These are phyloP conservation scores for Fraxinus excelsior DNA, from an alignment of 257 asterid species.

Conservation along the genomic window DNA sequence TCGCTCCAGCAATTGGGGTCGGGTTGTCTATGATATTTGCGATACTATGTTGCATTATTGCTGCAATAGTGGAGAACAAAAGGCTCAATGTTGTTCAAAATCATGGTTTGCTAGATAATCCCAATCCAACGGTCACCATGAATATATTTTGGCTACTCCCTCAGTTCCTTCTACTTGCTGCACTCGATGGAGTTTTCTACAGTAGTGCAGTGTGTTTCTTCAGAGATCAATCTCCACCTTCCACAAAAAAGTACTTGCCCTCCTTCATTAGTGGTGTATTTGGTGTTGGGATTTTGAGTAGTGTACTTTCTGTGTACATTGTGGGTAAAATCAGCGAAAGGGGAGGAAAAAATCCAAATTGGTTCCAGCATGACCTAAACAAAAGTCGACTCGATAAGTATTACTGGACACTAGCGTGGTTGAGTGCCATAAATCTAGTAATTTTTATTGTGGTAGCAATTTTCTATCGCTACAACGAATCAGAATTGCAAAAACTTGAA, in stretches of 20 bases:
- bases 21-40: constrained; percentile 43
- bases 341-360: constrained; percentile 36
- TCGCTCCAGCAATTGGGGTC: constrained; percentile 45
- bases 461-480: background rate
- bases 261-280: constrained; percentile 27
- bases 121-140: constrained; percentile 42
- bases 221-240: constrained; percentile 26
- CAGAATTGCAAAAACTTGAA: background rate
- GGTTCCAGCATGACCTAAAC: constrained; percentile 58
- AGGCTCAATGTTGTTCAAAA: constrained; percentile 37
- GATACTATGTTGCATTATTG: constrained; percentile 50
- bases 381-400: constrained; percentile 61
- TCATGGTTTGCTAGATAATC: constrained; percentile 35
- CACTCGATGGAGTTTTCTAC: constrained; percentile 37
- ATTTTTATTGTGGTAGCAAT: constrained; percentile 27
- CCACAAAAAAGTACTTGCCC: constrained; percentile 31
- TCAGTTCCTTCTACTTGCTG: constrained; percentile 53
- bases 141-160: constrained; percentile 45
- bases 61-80: constrained; percentile 47
- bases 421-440: constrained; percentile 43
- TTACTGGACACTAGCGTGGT: constrained; percentile 51
- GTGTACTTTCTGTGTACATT: constrained; percentile 41
- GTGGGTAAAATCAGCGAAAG: constrained; percentile 51
- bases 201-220: constrained; percentile 34
- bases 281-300: constrained; percentile 51